Base-by-base conservation (phyloP, 2,329 filamentous ascomycete species). In the Colletotrichum trifolii region DNA sequence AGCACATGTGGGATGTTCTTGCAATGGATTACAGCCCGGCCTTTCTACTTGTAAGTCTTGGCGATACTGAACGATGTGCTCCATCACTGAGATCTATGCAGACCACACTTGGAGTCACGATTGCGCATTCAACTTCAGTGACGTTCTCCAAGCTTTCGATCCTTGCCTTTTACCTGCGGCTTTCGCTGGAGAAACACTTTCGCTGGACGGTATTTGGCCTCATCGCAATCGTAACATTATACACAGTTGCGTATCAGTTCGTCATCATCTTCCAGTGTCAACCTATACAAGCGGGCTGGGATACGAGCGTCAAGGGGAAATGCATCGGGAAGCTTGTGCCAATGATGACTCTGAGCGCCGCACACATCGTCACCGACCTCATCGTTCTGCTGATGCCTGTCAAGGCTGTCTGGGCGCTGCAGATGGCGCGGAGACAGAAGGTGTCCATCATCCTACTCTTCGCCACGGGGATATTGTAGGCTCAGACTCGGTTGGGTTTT, bases 91-190 rank as follows among this genome's bases (percentile, higher is more conserved):
- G 10, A 10, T 10, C 2, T 13, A 9, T 11, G 9, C 4, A 47
- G 33, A 40, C 25, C 11, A 38, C 40, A 42, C 49, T 38, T 3
- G 42, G 33, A 15, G 36, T 50, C 67, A 69, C n/a, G 80, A 78
- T 50, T 83, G 87, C 66, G 80, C 80, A 45, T 64, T 79, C n/a
- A 77, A 79, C 4, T 72, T 87, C 4, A 74, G 77, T 1, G 68
- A 78, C 9, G 79, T 53, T 65, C 40, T 55, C 56, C 8, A 65
- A 65, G 34, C 11, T 65, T 10, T 65, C 62, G 15, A 60, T 65
- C 15, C 52, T 65, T 8, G 43, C 57, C 3, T 49, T 65, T 35
- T 60, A 60, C 33, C 50, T 60, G 6, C 62, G 62, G 8, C 17
- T 65, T 1, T 59, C 66, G 4, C 73, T 73, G 1, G 68, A 68